Base-by-base conservation (phyloP, 768 basidiomycete genomes). In the Tricholoma saponaceum region DNA sequence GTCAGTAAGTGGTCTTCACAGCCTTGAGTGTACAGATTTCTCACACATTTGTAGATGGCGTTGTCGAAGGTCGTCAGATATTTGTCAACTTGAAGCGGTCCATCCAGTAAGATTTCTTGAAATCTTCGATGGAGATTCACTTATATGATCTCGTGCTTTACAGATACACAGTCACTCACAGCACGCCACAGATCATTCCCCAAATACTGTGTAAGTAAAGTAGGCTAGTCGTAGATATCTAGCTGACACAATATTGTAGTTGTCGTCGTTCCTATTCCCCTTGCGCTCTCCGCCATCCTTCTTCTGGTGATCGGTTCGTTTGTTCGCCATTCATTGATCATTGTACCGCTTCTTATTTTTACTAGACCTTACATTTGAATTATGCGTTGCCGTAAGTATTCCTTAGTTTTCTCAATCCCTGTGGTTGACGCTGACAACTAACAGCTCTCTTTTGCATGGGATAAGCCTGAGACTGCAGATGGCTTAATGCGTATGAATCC, bases 371-470 rank as follows among this genome's bases (percentile, higher is more conserved):
- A 85, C 85, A 4, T 88, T 87, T 59, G 86, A 88, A 66, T 75
- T 88, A 12, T 80, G 82, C 37, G 79, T 85, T 54, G 86, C 84
- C 57, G 85, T 85, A 71, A 62, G 83, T 65, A 23, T 13, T 26
- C 58, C 18, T 2, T 13, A 33, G 33, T 26, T 25, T 35, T 54
- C 20, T 13, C 22, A 20, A 4, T 28, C 9, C 14, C 13, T 1
- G 16, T 10, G 30, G 23, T 52, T 33, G n/a, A 43, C 12, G 8
- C 32, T 18, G 16, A 26, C 18, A 13, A 2, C 49, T 4, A 18
- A 33, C 39, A 85, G 83, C 74, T 88, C 13, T 84, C 85, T 1
- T 88, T 88, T 57, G 86, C 86, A 0, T 88, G 86, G 86, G 86
- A 88, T 66, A 75, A 83, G 59, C 83, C 86, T 0, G 85, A 88